Percentiles rank a stretch among this genome's conserved stretches.
Conservation (phyloP, 2,329 filamentous ascomycete species). For the Pseudocercospora pini-densiflorae region DNA sequence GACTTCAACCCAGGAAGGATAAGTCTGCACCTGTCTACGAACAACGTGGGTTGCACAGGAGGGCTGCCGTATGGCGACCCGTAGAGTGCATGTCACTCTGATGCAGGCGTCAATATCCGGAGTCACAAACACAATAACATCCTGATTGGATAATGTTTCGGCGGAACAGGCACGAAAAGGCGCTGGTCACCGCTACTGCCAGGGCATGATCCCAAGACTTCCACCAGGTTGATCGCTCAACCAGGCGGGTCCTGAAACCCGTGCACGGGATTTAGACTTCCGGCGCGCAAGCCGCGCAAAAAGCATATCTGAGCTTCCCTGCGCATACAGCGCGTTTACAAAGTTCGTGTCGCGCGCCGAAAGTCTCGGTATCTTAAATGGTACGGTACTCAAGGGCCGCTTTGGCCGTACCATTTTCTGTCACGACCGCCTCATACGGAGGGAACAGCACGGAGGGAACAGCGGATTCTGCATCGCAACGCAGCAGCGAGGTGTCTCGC, state of each 20-base stretch:
- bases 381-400: neutral
- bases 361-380: neutral
- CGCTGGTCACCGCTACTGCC: neutral
- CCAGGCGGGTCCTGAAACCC: neutral
- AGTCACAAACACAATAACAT: neutral
- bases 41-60: neutral
- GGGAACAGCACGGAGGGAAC: no score
- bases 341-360: neutral
- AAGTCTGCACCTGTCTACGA: neutral
- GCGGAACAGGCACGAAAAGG: neutral
- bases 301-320: constrained; percentile 1
- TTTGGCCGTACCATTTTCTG: neutral
- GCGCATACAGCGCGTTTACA: neutral
- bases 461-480: neutral
- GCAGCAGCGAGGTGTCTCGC: neutral
- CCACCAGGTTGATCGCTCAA: neutral
- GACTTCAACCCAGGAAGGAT: neutral
- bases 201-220: neutral
- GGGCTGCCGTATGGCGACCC: neutral
- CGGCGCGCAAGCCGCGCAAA: neutral
- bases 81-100: neutral
- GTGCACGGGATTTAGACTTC: neutral
- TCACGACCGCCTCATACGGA: neutral
- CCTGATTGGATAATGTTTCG: neutral
- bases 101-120: neutral